Evolutionary conservation across 179 eudicot genomes (phyloP).

Genomic region (Gypsophila paniculata): DNA sequence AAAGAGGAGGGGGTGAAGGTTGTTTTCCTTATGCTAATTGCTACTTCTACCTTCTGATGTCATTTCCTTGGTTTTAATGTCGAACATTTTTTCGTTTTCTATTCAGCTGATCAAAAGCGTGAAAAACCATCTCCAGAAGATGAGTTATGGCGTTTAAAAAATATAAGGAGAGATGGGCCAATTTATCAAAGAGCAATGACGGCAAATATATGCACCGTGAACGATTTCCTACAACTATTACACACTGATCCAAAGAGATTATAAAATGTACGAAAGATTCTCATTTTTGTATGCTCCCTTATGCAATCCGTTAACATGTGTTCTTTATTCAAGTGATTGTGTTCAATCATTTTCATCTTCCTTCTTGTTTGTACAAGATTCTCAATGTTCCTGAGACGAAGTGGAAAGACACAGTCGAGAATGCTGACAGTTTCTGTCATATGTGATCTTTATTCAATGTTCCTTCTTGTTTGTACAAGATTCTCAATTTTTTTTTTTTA

Average conservation of each 20-base stretch:
- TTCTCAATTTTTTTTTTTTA: too few relatives aligned
- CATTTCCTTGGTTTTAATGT: background rate
- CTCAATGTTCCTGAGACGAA: slow-evolving; percentile 41
- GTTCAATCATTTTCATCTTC: background rate
- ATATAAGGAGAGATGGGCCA: slow-evolving; percentile 55
- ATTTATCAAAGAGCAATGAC: slow-evolving; percentile 35
- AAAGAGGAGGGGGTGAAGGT: too few relatives aligned
- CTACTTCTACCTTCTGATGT: background rate
- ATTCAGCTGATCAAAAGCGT: slow-evolving; percentile 53
- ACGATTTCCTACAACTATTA: slow-evolving; percentile 46
- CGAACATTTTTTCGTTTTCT: background rate
- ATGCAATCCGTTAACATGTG: background rate
- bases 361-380: slow-evolving; percentile 32
- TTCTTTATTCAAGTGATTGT: background rate
- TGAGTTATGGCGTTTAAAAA: slow-evolving; percentile 52
- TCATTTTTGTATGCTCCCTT: background rate
- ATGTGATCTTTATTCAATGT: too few relatives aligned
- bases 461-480: too few relatives aligned
- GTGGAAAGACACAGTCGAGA: slow-evolving; percentile 50
- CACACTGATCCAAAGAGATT: slow-evolving; percentile 35
- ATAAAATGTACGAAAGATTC: slow-evolving; percentile 4
- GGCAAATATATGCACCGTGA: slow-evolving; percentile 35
- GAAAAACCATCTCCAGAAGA: slow-evolving; percentile 44
- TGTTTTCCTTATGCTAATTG: too few relatives aligned
- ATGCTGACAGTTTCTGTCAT: too few relatives aligned